Evolutionary conservation across 1,284 basidiomycete genomes (phyloP), one percentile per base, ranked within the genome.

Genomic region (Neotropicomus parvogracilis): DNA sequence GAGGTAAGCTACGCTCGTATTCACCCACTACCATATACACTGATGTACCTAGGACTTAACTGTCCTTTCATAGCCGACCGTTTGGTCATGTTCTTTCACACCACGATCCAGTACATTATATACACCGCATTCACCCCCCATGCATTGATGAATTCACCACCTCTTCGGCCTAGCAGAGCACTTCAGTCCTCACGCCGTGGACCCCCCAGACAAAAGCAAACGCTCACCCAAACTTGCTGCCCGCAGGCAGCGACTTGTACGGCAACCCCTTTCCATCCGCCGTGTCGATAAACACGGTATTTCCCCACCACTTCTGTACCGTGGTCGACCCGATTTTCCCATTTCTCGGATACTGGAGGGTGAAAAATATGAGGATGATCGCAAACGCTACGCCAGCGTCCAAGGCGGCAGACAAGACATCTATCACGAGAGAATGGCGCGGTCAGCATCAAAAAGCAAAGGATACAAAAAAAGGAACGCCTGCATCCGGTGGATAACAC

Each of bases 261-360:
- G 73, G 64, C 13, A 63, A 48, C 26, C 62, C 64, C 4, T 43
- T 31, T 14, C 56, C 69, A 46, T 80, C 78, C 3, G 70, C 75
- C 31, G 73, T 80, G 8, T 71, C 68, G 43, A 49, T 48, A 48
- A 62, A 72, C 8, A 78, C 79, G 0, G 70, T 78, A 54, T 88
- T 88, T 14, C 86, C 86, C 86, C 85, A 88, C 86, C 85, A 88
- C 3, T 47, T 47, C 54, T 79, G 77, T 38, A 88, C 66, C 1
- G 60, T 81, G 40, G 71, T 65, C 27, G 55, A 20, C 20, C 84
- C 83, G 54, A 88, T 85, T 11, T 63, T 66, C n/a, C 80, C 81
- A 50, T 83, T 75, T 52, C 56, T 58, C 2, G 85, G 85, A 55
- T 80, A 88, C 62, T 86, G 79, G 37, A 88, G 68, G 46, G 65